Evolutionary conservation across 2,329 filamentous ascomycete genomes (phyloP), one percentile per base, ranked within the genome.

Genomic region (Aspergillus uvarum): DNA sequence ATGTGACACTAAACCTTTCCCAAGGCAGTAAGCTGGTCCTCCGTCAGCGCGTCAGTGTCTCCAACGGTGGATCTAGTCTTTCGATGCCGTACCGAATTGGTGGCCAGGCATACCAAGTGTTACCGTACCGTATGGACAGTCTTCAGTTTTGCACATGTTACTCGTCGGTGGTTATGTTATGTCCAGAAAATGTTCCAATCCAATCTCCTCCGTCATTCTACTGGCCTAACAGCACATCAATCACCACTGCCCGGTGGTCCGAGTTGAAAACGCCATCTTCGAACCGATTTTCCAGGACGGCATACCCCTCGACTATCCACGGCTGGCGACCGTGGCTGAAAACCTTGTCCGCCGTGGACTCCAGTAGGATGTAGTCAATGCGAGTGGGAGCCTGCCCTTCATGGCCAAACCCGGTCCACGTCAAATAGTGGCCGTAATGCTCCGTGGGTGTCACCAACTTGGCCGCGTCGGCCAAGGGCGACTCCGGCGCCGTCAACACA

Each of bases 171-270:
- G 38, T 44, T 16, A 44, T n/a, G 38, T 44, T 16, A 44, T n/a
- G 5, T 44, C 16, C 38, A 44, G 26, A 29, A 29, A 29, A 2
- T 29, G 26, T 29, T 29, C 7, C 26, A 29, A 29, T 29, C 26
- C 7, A 29, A 29, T 35, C 12, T 35, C 5, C 32, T 35, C 32
- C 11, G 14, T 35, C 32, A 29, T 35, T 38, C 38, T 49, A 60
- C 29, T 51, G 47, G 54, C 50, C 50, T 52, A 77, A 63, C 4
- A 65, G 63, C 24, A 74, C 71, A 75, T 86, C 84, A 2, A 79
- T 81, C 50, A 86, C 79, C 5, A 87, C 84, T 50, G 80, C 82
- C 50, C 82, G 76, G 69, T 87, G 85, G 67, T 87, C 85, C 59
- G 82, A 85, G 58, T 74, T 77, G 65, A 77, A 83, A 2, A 86